These are phyloP conservation scores for Perkinsus marinus DNA, from an alignment of 169 alveolate genomes.

Conservation along the genomic window DNA sequence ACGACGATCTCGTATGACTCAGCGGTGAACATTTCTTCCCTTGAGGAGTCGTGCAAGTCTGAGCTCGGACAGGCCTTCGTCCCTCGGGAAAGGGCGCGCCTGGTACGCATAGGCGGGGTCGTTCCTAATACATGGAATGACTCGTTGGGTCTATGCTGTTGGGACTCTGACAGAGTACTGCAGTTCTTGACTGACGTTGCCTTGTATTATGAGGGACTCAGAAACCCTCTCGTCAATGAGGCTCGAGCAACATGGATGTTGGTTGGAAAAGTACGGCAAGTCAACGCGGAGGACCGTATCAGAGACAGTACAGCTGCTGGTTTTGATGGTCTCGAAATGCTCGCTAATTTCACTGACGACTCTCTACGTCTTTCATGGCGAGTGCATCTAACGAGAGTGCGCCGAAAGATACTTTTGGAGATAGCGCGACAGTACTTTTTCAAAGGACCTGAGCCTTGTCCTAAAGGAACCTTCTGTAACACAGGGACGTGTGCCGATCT, in stretches of 20 bases:
- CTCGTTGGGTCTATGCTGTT: neutral
- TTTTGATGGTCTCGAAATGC: neutral
- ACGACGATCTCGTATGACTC: neutral
- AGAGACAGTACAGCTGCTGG: neutral
- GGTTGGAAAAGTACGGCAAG: neutral
- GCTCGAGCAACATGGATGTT: neutral
- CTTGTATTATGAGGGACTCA: neutral
- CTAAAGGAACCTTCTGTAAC: neutral
- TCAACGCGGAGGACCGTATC: neutral
- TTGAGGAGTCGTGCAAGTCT: neutral
- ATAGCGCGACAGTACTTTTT: neutral
- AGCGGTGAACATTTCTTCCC: neutral
- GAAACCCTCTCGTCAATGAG: neutral
- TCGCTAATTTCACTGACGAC: neutral
- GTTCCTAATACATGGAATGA: neutral
- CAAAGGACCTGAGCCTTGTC: neutral
- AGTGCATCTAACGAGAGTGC: neutral
- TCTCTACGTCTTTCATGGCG: neutral
- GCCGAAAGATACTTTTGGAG: neutral
- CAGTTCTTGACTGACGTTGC: neutral
- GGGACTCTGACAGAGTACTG: neutral
- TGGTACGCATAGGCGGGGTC: neutral
- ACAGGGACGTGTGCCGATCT: neutral
- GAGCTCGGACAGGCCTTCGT: neutral
- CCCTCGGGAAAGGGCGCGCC: neutral